Percentiles rank a stretch among this genome's conserved stretches.
These are phyloP conservation scores for Fagus crenata DNA, from an alignment of 306 rosid species.

Conservation along the genomic window DNA sequence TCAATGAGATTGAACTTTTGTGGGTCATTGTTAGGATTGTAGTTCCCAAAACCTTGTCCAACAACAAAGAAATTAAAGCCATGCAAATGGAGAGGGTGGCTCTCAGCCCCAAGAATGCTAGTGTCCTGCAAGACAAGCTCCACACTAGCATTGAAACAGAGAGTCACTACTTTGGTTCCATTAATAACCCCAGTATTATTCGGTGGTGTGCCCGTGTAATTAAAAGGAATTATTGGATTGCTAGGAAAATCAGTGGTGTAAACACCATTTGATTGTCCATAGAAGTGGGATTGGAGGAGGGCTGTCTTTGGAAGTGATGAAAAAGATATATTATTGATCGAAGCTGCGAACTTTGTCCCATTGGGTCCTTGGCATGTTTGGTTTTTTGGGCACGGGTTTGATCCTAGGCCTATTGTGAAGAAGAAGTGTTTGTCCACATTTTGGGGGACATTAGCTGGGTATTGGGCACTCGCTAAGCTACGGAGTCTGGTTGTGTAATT, in stretches of 20 bases:
- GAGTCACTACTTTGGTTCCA: conserved; percentile 16
- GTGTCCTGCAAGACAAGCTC: conserved; percentile 29
- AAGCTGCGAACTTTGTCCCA: conserved; percentile 12
- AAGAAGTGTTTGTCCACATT: conserved; percentile 12
- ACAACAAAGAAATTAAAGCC: conserved; percentile 23
- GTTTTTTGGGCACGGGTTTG: conserved; percentile 16
- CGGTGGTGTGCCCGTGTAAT: conserved; percentile 7
- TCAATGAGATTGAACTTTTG: conserved; percentile 15
- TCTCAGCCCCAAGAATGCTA: conserved; percentile 19
- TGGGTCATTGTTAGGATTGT: conserved; percentile 15
- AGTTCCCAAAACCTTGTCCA: conserved; percentile 24
- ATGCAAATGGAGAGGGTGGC: conserved; percentile 25
- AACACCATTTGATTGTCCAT: conserved; percentile 1
- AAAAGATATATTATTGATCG: conserved; percentile 23
- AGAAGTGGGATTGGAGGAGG: conserved; percentile 25
- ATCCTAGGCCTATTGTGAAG: conserved; percentile 24
- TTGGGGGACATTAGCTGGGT: conserved; percentile 15
- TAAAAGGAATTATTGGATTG: conserved; percentile 2
- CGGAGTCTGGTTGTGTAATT: conserved; percentile 14
- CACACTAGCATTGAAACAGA: conserved; percentile 15
- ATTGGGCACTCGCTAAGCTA: conserved; percentile 18
- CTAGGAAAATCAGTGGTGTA: conserved; percentile 7
- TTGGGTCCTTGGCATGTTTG: conserved; percentile 24
- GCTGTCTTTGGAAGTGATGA: not conserved
- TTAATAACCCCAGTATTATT: conserved; percentile 18